Conservation (phyloP, 306 rosid species). For the Prunus davidiana region DNA sequence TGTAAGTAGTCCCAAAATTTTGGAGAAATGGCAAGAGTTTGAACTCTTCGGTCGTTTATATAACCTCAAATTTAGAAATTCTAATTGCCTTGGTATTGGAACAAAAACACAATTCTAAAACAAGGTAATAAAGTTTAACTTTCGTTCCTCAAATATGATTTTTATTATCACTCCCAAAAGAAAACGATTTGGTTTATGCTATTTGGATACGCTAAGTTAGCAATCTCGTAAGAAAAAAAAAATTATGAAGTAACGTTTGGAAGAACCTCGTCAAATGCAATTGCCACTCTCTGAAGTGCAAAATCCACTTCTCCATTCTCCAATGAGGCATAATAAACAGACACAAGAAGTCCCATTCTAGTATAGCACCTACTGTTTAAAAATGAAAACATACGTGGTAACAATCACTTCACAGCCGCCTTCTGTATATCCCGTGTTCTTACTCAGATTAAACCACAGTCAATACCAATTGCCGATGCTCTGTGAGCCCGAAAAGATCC, state of each 20-base stretch:
- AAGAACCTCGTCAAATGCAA: not conserved
- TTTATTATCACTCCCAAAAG: too few species aligned
- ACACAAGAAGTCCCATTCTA: not conserved
- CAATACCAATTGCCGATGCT: constrained; percentile 6
- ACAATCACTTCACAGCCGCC: not conserved
- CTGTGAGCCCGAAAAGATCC: constrained; percentile 16
- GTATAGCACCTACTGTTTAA: not conserved
- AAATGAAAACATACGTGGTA: not conserved
- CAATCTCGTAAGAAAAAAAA: too few species aligned
- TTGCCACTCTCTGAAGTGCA: not conserved
- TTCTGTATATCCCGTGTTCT: not conserved
- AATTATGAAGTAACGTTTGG: not conserved
- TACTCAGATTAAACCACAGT: not conserved
- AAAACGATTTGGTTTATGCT: too few species aligned
- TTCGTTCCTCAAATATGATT: too few species aligned
- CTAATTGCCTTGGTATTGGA: too few species aligned
- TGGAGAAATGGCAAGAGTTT: too few species aligned
- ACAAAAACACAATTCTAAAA: too few species aligned
- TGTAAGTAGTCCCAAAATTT: too few species aligned
- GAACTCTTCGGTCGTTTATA: too few species aligned
- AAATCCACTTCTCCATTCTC: constrained; percentile 1
- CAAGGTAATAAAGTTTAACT: too few species aligned
- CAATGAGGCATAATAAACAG: not conserved
- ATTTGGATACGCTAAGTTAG: too few species aligned
- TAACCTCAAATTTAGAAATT: too few species aligned